These are phyloP conservation scores for Coemansia sp. DNA, from an alignment of 192 early-diverging fungal genomes.

Conservation along the genomic window DNA sequence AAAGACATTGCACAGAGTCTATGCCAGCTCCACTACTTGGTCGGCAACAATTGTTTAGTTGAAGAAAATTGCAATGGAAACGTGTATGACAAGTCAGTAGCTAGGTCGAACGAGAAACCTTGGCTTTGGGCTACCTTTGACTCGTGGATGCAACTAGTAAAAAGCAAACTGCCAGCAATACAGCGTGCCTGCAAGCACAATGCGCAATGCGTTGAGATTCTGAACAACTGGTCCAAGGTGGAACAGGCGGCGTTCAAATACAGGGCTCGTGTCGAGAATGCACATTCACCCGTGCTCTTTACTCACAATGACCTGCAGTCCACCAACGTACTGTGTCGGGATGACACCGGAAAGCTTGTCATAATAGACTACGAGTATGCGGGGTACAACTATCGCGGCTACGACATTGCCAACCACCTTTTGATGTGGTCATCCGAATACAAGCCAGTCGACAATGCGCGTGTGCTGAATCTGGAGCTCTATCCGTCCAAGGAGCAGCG, in stretches of 20 bases:
- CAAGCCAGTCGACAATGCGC: constrained; percentile 54
- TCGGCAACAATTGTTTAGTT: constrained; percentile 58
- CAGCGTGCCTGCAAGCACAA: constrained; percentile 11
- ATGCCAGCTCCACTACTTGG: constrained; percentile 27
- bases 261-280: constrained; percentile 50
- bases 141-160: constrained; percentile 58
- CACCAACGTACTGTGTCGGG: constrained; percentile 76
- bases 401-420: constrained; percentile 82
- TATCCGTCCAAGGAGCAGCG: constrained; percentile 66
- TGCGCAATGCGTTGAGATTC: constrained; percentile 17
- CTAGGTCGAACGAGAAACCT: constrained; percentile 28
- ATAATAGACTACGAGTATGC: constrained; percentile 82
- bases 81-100: background rate
- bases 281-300: constrained; percentile 76
- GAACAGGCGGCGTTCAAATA: constrained; percentile 55
- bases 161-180: constrained; percentile 28
- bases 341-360: constrained; percentile 61
- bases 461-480: constrained; percentile 32
- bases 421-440: constrained; percentile 87
- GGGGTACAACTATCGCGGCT: constrained; percentile 75
- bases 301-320: constrained; percentile 88
- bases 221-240: constrained; percentile 29
- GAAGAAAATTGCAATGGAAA: no score
- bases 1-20: no score
- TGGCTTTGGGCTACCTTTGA: constrained; percentile 70